Percentiles rank a stretch among this genome's conserved stretches.
Evolutionary conservation across 306 rosid species (phyloP).

Genomic region (Clitoria ternatea): DNA sequence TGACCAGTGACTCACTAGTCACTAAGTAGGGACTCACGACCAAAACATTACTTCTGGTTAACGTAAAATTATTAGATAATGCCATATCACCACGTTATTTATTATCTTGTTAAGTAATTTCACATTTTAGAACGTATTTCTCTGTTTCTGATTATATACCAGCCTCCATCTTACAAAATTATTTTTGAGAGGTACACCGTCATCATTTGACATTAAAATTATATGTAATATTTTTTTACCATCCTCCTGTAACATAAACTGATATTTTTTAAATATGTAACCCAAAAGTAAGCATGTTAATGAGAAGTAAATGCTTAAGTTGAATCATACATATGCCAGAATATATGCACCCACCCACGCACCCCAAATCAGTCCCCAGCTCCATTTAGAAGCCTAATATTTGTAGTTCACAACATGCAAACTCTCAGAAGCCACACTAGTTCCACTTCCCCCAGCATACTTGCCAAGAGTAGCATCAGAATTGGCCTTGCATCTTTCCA

Average conservation of each 20-base stretch:
- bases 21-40: too few species aligned
- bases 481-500: conserved; percentile 75
- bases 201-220: conserved; percentile 19
- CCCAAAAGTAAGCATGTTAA: conserved; percentile 31
- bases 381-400: conserved; percentile 40
- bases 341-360: neutral
- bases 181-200: neutral
- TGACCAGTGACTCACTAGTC: neutral
- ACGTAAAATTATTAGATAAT: too few species aligned
- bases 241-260: neutral
- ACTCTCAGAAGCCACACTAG: conserved; percentile 65
- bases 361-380: neutral
- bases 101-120: neutral
- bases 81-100: too few species aligned
- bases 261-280: conserved; percentile 18
- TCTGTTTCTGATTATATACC: neutral
- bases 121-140: neutral
- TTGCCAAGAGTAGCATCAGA: conserved; percentile 81
- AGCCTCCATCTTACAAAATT: neutral
- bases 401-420: conserved; percentile 63
- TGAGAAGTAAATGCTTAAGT: conserved; percentile 25
- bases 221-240: too few species aligned
- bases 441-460: conserved; percentile 45
- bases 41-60: conserved; percentile 12
- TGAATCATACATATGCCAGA: conserved; percentile 24